These are phyloP conservation scores for Pseudozyma hubeiensis DNA, from an alignment of 1,284 basidiomycete species.

Conservation along the genomic window DNA sequence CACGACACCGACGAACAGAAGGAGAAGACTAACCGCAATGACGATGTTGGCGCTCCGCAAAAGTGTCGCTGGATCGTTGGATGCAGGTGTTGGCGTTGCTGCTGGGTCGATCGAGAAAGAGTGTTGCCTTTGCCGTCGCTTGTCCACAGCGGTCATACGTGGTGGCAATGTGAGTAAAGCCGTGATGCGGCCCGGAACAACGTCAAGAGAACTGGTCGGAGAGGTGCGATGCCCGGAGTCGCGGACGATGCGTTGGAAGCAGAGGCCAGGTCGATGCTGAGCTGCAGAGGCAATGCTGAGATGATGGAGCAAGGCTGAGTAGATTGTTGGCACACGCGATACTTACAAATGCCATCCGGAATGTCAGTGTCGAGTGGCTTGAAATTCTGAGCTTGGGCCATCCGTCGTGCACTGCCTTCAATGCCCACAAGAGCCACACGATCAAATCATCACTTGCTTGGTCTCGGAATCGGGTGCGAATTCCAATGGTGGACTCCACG, in stretches of 20 bases:
- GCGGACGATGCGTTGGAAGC: neutral
- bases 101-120: constrained; percentile 28
- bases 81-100: neutral
- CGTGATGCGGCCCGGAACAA: too few species aligned
- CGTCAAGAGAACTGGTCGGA: neutral
- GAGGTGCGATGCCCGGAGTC: neutral
- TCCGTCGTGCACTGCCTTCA: neutral
- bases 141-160: constrained; percentile 19
- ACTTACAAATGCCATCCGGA: neutral
- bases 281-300: neutral
- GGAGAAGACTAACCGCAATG: constrained; percentile 25
- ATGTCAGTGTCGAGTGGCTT: neutral
- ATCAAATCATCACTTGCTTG: too few species aligned
- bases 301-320: constrained; percentile 1
- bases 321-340: neutral
- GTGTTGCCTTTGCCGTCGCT: constrained; percentile 20
- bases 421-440: too few species aligned
- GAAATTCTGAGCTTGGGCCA: neutral
- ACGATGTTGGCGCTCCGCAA: constrained; percentile 18
- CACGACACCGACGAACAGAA: constrained; percentile 18
- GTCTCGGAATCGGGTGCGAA: too few species aligned
- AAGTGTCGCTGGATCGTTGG: constrained; percentile 3
- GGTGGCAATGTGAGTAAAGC: neutral
- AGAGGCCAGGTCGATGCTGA: neutral
- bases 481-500: too few species aligned